phyloP scores from a whole-genome alignment of 441 rosid species.

The Breynia disticha region DNA sequence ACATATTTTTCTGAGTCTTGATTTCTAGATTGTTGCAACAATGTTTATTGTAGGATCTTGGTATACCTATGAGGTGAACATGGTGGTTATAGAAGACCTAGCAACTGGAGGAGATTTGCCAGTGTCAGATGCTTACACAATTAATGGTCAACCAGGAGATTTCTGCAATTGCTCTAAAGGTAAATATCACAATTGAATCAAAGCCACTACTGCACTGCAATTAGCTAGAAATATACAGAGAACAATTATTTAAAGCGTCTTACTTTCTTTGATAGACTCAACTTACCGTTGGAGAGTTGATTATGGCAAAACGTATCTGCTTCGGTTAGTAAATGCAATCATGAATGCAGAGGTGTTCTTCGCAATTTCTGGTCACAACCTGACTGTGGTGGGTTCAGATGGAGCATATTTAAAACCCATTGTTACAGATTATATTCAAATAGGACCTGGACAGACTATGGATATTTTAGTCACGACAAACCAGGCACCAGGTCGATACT shows the following conservation, averaged over 20 bases:
- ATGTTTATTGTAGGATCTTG: conserved; percentile 11
- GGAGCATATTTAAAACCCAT: conserved; percentile 24
- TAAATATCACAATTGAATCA: not conserved
- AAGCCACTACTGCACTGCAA: no score
- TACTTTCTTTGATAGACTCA: conserved; percentile 8
- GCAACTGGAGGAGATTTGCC: conserved; percentile 3
- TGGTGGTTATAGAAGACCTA: conserved; percentile 8
- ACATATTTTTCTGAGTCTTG: no score
- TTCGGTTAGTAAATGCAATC: conserved; percentile 20
- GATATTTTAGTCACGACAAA: conserved; percentile 22
- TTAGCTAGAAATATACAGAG: no score
- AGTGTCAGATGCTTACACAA: conserved; percentile 15
- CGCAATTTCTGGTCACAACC: conserved; percentile 19
- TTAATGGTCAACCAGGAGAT: conserved; percentile 29
- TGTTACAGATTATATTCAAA: conserved; percentile 10
- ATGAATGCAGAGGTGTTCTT: conserved; percentile 22
- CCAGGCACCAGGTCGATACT: conserved; percentile 17
- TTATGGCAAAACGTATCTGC: conserved; percentile 20
- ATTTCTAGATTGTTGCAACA: no score
- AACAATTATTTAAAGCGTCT: no score
- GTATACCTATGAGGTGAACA: conserved; percentile 14
- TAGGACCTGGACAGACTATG: conserved; percentile 27
- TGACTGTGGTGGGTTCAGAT: conserved; percentile 23
- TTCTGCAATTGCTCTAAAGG: conserved; percentile 21
- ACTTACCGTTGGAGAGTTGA: conserved; percentile 16